Conservation (phyloP, 345 rosid genomes). For the Clausena lansium region DNA sequence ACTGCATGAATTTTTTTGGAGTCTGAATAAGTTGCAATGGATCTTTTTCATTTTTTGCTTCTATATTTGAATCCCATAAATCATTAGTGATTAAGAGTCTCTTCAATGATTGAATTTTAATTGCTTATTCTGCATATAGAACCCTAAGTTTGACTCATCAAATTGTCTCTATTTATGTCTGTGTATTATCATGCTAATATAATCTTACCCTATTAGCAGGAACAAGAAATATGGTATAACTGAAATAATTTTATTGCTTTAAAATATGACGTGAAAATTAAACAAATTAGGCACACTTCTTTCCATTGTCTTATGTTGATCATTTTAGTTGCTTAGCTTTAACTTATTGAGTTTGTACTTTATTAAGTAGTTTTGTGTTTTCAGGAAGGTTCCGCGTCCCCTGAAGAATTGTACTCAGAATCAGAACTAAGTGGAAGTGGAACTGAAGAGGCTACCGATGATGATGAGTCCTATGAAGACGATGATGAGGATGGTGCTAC, state of each 20-base stretch:
- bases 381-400: slow-evolving; percentile 79
- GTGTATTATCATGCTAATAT: neutral
- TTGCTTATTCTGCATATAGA: neutral
- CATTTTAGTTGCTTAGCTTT: slow-evolving; percentile 17
- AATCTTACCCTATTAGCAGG: neutral
- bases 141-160: neutral
- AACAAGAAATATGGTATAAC: neutral
- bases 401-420: slow-evolving; percentile 81
- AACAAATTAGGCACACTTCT: neutral
- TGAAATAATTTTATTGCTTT: neutral
- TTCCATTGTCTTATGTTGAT: neutral
- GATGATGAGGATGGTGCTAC: slow-evolving; percentile 49
- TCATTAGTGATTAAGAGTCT: neutral
- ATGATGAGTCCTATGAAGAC: slow-evolving; percentile 78
- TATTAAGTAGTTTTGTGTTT: slow-evolving; percentile 27
- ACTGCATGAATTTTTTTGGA: neutral
- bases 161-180: neutral
- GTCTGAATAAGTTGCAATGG: neutral
- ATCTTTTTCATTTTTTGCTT: neutral
- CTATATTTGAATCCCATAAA: slow-evolving; percentile 3
- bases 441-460: slow-evolving; percentile 79
- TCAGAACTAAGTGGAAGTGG: slow-evolving; percentile 79
- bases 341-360: slow-evolving; percentile 21
- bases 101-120: neutral
- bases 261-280: neutral